phyloP scores from a whole-genome alignment of 495 filamentous ascomycete genomes.

The Penicilliopsis zonata region DNA sequence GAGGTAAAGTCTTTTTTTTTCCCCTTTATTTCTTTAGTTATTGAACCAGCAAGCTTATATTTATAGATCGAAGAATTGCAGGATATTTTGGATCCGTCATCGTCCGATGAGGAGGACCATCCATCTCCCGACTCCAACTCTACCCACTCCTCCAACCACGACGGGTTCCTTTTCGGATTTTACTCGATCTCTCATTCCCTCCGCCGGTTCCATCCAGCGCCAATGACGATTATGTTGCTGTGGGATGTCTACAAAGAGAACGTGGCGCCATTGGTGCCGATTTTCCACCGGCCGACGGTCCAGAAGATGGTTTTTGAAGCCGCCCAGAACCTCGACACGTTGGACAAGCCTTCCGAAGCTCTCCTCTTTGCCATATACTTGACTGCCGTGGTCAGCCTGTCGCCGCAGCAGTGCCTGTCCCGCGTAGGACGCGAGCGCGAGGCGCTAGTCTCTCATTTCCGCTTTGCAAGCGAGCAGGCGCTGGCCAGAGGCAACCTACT shows the following conservation, averaged over 20 bases:
- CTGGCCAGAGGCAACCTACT: slow-evolving; percentile 64
- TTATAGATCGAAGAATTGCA: slow-evolving; percentile 59
- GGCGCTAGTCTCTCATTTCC: slow-evolving; percentile 48
- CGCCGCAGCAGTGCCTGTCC: slow-evolving; percentile 25
- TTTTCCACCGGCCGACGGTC: slow-evolving; percentile 52
- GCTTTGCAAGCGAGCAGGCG: slow-evolving; percentile 71
- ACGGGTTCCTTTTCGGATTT: slow-evolving; percentile 60
- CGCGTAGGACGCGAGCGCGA: slow-evolving; percentile 25
- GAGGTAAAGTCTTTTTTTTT: slow-evolving; percentile 42
- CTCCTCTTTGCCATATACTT: slow-evolving; percentile 74
- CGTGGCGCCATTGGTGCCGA: slow-evolving; percentile 58
- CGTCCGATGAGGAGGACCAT: slow-evolving; percentile 51
- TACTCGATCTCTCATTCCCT: slow-evolving; percentile 42
- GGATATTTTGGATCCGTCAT: slow-evolving; percentile 53
- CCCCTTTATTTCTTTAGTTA: not conserved
- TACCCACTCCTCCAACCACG: slow-evolving; percentile 40
- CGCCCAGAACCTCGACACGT: slow-evolving; percentile 35
- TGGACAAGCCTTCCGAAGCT: slow-evolving; percentile 54
- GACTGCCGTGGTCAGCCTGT: slow-evolving; percentile 57
- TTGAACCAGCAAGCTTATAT: too few relatives aligned
- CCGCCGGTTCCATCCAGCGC: slow-evolving; percentile 39
- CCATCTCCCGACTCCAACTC: slow-evolving; percentile 42
- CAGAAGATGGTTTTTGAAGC: slow-evolving; percentile 32
- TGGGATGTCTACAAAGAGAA: slow-evolving; percentile 62
- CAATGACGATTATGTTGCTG: slow-evolving; percentile 49